phyloP scores from a whole-genome alignment of 768 basidiomycete genomes.

The Termitomyces sp. region DNA sequence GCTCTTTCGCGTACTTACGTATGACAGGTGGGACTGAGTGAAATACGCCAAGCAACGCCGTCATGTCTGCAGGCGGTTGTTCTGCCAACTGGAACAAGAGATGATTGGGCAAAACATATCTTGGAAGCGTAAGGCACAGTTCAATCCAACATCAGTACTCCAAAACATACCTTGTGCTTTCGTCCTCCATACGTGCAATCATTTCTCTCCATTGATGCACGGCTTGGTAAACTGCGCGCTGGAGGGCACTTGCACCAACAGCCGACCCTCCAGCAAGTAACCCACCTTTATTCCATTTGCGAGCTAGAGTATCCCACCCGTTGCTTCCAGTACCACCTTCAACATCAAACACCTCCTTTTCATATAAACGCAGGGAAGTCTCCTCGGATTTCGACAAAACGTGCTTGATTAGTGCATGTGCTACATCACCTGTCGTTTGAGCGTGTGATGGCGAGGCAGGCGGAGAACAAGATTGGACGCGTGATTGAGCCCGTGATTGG shows the following conservation, averaged over 20 bases:
- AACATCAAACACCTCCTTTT: constrained; percentile 64
- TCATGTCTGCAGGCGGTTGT: constrained; percentile 59
- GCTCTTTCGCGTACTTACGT: constrained; percentile 54
- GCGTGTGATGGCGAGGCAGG: constrained; percentile 19
- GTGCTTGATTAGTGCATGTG: constrained; percentile 45
- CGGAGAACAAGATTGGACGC: constrained; percentile 28
- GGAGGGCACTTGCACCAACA: constrained; percentile 32
- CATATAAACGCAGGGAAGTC: constrained; percentile 69
- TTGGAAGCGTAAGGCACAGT: constrained; percentile 15
- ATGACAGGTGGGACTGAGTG: constrained; percentile 58
- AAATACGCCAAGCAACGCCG: constrained; percentile 55
- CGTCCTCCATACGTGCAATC: constrained; percentile 78
- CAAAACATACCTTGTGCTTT: constrained; percentile 59
- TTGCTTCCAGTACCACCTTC: constrained; percentile 56
- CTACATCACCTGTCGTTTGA: constrained; percentile 13
- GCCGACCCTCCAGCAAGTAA: constrained; percentile 34
- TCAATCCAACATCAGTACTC: background rate
- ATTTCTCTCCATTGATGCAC: constrained; percentile 83
- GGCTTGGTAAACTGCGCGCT: constrained; percentile 59
- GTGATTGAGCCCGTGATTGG: constrained; percentile 33
- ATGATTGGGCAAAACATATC: constrained; percentile 75
- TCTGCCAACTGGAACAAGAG: constrained; percentile 71
- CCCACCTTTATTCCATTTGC: constrained; percentile 74
- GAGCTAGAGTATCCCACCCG: constrained; percentile 76
- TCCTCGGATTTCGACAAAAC: constrained; percentile 71